These are phyloP conservation scores for Oryza meyeriana DNA, from an alignment of 176 grass and related monocot genomes.

Conservation along the genomic window DNA sequence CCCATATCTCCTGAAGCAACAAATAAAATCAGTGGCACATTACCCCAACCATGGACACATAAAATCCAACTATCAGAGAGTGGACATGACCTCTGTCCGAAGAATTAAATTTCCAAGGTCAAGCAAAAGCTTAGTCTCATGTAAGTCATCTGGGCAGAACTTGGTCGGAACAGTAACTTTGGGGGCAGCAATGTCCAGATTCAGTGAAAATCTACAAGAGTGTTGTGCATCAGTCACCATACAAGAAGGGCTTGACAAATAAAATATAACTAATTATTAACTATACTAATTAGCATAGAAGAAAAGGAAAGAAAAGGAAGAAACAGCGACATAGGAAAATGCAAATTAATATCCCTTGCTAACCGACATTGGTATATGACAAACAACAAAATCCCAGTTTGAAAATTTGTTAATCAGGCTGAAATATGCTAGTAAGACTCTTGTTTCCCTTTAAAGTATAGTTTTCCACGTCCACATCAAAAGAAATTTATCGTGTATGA, in stretches of 20 bases:
- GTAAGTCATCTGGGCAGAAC: conserved; percentile 78
- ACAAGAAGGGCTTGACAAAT: conserved; percentile 8
- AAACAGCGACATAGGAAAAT: not conserved
- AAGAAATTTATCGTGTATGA: conserved; percentile 2
- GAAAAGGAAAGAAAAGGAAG: not conserved
- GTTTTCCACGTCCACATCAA: not conserved
- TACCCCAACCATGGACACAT: conserved; percentile 14
- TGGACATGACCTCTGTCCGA: conserved; percentile 58
- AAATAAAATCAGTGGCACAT: conserved; percentile 28
- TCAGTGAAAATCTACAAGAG: conserved; percentile 76
- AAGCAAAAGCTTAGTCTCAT: conserved; percentile 90
- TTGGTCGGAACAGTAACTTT: conserved; percentile 93
- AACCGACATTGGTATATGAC: not conserved
- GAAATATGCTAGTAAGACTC: conserved; percentile 28
- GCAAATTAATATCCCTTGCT: not conserved
- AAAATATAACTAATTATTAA: conserved; percentile 10
- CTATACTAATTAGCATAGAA: conserved; percentile 9
- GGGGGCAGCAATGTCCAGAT: conserved; percentile 97
- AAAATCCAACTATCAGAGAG: conserved; percentile 19
- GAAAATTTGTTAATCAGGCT: conserved; percentile 6
- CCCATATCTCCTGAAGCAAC: conserved; percentile 81
- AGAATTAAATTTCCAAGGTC: conserved; percentile 94
- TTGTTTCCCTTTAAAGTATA: not conserved
- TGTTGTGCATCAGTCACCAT: not conserved
- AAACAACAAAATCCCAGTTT: conserved; percentile 17